Base-by-base conservation (phyloP, 805 yeast genomes). In the Pichia nanzhaoensis region DNA sequence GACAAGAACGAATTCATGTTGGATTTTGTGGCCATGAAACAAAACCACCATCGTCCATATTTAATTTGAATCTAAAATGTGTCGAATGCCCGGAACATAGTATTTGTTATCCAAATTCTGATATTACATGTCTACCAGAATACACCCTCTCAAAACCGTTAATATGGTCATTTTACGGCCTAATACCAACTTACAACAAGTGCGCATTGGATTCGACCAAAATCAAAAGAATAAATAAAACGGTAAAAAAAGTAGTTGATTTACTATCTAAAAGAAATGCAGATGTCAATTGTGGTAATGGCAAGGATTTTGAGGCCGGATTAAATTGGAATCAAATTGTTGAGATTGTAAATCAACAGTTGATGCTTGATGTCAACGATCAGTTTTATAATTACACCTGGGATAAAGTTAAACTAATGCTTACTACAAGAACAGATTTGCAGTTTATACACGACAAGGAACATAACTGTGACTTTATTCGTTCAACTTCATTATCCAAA, bases 11-110 rank as follows among this genome's bases (percentile, higher is more conserved):
- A 39, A 61, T 76, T 13, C 61, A 72, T 20, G 70, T 82, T 43
- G 96, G 96, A 0, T 88, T 79, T 60, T 88, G 96, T 66, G 91
- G 91, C 0, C 65, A 70, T 30, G 84, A 81, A 54, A 65, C 78
- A 13, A 45, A 68, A 20, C 17, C 20, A 21, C 14, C 31, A 14
- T 44, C 52, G 8, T 57, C 59, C 0, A 52, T 58, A 35, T 32
- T 73, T 5, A 84, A 82, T 31, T 60, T 84, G 40, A 74, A 71
- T 38, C 91, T 95, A 3, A 43, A 55, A 0, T 91, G 99, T 65
- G 66, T 78, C 3, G 77, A 77, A 16, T 91, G 98, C 61, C 98
- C 98, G 1, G 74, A 71, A 2, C 83, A 90, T 63, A 93, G 90
- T 0, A 68, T 79, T 37, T 91, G 98, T 63, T 80, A 72, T 53